Evolutionary conservation across 371 early-diverging fungal species (phyloP), one percentile per base, ranked within the genome.

Genomic region (Lichtheimia ramosa): DNA sequence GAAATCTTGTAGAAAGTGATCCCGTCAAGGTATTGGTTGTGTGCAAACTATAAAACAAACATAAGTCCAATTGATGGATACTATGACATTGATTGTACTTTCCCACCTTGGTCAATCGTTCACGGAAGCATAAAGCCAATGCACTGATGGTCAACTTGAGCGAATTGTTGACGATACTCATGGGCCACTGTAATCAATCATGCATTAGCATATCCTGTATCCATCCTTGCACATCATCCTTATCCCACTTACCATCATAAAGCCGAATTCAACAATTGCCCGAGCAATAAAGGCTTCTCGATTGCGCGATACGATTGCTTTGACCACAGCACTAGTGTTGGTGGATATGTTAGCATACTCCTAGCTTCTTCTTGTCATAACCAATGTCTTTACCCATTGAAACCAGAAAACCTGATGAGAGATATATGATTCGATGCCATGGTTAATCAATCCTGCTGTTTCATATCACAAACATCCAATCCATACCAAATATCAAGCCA

Each of bases 1-100:
- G 91, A 81, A 25, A 93, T 76, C 70, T 92, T 90, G 76, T 92
- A 92, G 71, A 90, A 93, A 5, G 88, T 90, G 56, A 89, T 90
- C 52, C 89, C 94, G 62, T 85, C 81, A 59, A 93, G 68, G 62
- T 93, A 93, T 70, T 89, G 84, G 51, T 89, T 83, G 65, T 93
- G 91, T 23, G 91, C 94, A 67, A 89, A 85, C 79, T 86, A 82
- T 40, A 43, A n/a, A 42, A 43, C 46, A 28, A 49, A 50, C 12
- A 14, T 53, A 12, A 23, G 34, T 8, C 34, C 10, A 34, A 34
- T 2, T 39, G 25, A 43, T 46, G 1, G 48, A 18, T 43, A 28
- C 40, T 2, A 42, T n/a, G 23, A 20, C 25, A 53, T 55, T 3
- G 10, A 24, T 14, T 41, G 43, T 48, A 13, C 15, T 5, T 4